Evolutionary conservation across 2,329 filamentous ascomycete genomes (phyloP), one percentile per base, ranked within the genome.

Genomic region (Grosmannia clavigera): DNA sequence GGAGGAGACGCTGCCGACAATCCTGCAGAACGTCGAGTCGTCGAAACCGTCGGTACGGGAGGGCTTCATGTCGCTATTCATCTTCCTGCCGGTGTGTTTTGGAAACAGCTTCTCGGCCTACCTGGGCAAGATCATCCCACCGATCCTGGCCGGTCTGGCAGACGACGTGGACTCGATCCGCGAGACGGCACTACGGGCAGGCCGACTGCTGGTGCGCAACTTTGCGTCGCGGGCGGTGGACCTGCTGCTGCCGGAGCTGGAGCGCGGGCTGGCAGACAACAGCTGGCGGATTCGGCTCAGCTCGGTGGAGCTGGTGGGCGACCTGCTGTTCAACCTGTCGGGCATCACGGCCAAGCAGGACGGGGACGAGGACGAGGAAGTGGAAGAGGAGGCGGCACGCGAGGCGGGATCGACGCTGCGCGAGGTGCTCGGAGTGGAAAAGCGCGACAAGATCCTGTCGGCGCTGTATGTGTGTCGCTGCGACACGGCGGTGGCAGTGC

Each of bases 31-130:
- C 68, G 92, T 96, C 65, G 86, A 90, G 66, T 97, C 92, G 68
- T 84, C 87, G 66, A 96, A 96, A 74, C 72, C 94, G 22, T 85
- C 91, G 59, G 90, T 99, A 64, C 86, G 94, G 67, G 94, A 99
- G 78, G 94, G 94, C 54, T 99, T 99, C 77, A 99, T 99, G 94
- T 96, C 94, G 9, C 81, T 99, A 50, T 99, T 99, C 75, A 97
- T 99, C 66, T 99, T 96, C 81, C 84, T 99, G 76, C 94, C 94
- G 14, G 94, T 96, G 58, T 99, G 94, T 75, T 99, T 99, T 68
- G 94, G 94, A 68, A 99, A 99, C 80, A 95, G 92, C 72, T 99
- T 99, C 69, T 88, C 94, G 66, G 91, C 90, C 70, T 99, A 99
- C 70, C 86, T 99, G 63, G 90, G 86, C 74, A 91, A 86, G 70